Percentiles rank a stretch among this genome's conserved stretches.
phyloP scores from a whole-genome alignment of 768 basidiomycete species.

The Trametes cubensis region DNA sequence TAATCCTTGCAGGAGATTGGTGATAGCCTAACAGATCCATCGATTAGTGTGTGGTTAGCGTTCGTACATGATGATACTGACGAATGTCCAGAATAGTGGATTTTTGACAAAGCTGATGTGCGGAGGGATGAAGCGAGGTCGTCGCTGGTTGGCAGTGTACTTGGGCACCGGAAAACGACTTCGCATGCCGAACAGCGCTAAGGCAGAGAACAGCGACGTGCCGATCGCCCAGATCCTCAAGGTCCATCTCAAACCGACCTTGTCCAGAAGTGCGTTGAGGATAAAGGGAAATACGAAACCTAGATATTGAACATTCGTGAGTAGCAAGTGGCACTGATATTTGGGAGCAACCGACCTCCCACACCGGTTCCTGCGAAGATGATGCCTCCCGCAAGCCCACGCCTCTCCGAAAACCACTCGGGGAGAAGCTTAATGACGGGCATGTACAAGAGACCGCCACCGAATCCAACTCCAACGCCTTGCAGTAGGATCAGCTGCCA shows the following conservation, averaged over 20 bases:
- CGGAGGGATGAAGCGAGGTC: constrained; percentile 20
- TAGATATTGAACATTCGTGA: neutral
- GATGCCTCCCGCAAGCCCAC: constrained; percentile 26
- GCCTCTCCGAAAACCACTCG: constrained; percentile 27
- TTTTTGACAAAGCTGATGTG: constrained; percentile 17
- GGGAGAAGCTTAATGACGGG: constrained; percentile 20
- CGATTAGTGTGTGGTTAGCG: neutral
- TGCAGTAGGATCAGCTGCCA: constrained; percentile 28
- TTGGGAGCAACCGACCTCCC: constrained; percentile 10
- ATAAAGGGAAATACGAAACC: constrained; percentile 27
- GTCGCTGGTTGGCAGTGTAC: neutral
- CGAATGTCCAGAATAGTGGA: constrained; percentile 23
- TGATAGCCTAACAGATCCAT: constrained; percentile 3
- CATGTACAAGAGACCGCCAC: constrained; percentile 25
- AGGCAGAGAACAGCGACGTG: constrained; percentile 12
- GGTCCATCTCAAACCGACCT: constrained; percentile 26
- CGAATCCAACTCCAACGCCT: constrained; percentile 22
- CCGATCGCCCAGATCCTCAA: constrained; percentile 24
- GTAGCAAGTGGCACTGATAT: too few relatives aligned
- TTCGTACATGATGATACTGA: neutral
- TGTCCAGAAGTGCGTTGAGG: constrained; percentile 21
- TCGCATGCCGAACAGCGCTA: constrained; percentile 20
- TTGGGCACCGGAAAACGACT: constrained; percentile 23
- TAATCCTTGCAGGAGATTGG: constrained; percentile 25
- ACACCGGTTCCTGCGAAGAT: constrained; percentile 27